phyloP scores from a whole-genome alignment of 2,329 filamentous ascomycete species.

The Chaetomiaceae sp. region DNA sequence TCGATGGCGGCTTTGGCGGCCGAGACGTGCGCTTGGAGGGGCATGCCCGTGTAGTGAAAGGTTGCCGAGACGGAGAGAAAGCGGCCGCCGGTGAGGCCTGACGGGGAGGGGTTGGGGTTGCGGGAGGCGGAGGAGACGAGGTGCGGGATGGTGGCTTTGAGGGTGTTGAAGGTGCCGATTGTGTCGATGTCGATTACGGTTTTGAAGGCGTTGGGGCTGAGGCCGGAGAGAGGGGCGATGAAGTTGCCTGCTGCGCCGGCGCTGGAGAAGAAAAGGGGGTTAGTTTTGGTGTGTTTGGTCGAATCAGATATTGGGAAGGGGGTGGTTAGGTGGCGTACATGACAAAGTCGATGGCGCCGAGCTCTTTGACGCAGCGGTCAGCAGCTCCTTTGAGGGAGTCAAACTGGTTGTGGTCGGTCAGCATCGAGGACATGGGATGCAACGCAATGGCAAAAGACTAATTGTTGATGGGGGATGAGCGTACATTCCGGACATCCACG shows the following conservation, averaged over 20 bases:
- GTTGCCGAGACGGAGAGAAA: conserved; percentile 89
- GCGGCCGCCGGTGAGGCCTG: conserved; percentile 68
- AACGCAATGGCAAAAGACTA: too few relatives aligned
- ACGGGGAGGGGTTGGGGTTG: conserved; percentile 53
- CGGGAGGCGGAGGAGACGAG: conserved; percentile 68
- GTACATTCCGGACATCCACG: conserved; percentile 68
- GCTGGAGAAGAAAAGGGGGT: conserved; percentile 39
- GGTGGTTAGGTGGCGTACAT: conserved; percentile 58
- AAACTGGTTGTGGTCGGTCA: conserved; percentile 34
- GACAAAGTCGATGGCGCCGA: conserved; percentile 86
- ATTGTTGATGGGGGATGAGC: conserved; percentile 21
- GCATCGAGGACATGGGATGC: not conserved
- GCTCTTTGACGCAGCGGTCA: conserved; percentile 71
- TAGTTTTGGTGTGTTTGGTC: not conserved
- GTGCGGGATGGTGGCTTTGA: conserved; percentile 85
- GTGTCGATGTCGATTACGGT: conserved; percentile 95
- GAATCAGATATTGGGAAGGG: too few relatives aligned
- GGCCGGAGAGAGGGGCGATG: conserved; percentile 73
- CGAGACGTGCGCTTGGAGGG: conserved; percentile 82
- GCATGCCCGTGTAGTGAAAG: conserved; percentile 82
- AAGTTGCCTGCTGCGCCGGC: conserved; percentile 97
- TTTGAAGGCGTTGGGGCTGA: conserved; percentile 88
- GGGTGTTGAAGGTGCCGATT: conserved; percentile 86
- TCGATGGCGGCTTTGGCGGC: conserved; percentile 92
- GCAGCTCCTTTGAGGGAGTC: conserved; percentile 68